These are phyloP conservation scores for Monosporascus sp. DNA, from an alignment of 2,329 filamentous ascomycete species.

Conservation along the genomic window DNA sequence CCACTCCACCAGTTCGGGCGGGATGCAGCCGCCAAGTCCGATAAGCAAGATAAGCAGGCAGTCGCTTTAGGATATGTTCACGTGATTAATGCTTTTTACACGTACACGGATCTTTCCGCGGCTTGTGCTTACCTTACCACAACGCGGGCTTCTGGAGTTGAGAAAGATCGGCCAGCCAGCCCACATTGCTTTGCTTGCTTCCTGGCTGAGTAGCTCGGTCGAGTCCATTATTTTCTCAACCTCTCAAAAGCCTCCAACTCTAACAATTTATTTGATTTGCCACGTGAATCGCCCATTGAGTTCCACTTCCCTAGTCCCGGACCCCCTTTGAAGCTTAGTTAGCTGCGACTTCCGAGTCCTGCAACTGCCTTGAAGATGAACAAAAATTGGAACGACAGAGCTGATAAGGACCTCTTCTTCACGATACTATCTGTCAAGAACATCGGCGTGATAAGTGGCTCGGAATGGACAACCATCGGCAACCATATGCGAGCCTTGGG, in stretches of 20 bases:
- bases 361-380: constrained; percentile 36
- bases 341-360: too few relatives aligned
- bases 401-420: constrained; percentile 59
- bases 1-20: too few relatives aligned
- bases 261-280: constrained; percentile 23
- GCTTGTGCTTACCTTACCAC: too few relatives aligned
- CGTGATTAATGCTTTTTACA: too few relatives aligned
- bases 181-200: too few relatives aligned
- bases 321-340: constrained; percentile 8
- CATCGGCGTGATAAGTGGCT: constrained; percentile 56
- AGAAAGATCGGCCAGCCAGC: too few relatives aligned
- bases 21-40: too few relatives aligned
- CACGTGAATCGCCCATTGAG: constrained; percentile 16
- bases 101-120: too few relatives aligned
- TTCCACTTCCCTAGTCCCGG: constrained; percentile 10
- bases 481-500: constrained; percentile 54
- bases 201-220: constrained; percentile 9
- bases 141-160: too few relatives aligned
- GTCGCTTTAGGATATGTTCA: too few relatives aligned
- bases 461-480: constrained; percentile 58
- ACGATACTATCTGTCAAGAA: constrained; percentile 58
- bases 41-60: too few relatives aligned
- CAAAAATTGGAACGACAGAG: constrained; percentile 57
- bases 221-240: constrained; percentile 20
- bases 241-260: constrained; percentile 24